Conservation (phyloP, 495 filamentous ascomycete species). For the Lasiosphaeria miniovina region DNA sequence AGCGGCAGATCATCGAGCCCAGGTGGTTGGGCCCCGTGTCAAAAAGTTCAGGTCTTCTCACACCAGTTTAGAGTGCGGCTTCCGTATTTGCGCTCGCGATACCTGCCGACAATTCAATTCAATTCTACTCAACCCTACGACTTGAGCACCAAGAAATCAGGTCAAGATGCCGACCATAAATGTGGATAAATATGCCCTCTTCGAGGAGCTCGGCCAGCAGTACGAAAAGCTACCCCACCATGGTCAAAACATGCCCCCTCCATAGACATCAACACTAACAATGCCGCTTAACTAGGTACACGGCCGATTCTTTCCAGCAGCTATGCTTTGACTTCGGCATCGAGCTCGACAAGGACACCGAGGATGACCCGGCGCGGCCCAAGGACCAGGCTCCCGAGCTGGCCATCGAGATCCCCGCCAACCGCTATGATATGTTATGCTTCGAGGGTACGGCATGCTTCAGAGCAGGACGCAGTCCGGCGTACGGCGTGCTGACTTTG, state of each 20-base stretch:
- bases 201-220: slow-evolving; percentile 85
- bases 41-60: slow-evolving; percentile 20
- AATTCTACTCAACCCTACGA: not conserved
- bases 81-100: slow-evolving; percentile 7
- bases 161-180: slow-evolving; percentile 80
- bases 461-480: too few species aligned
- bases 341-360: slow-evolving; percentile 94
- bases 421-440: slow-evolving; percentile 98
- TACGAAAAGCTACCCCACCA: slow-evolving; percentile 48
- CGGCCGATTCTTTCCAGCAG: slow-evolving; percentile 90
- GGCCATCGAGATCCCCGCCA: slow-evolving; percentile 98
- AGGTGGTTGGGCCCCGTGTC: slow-evolving; percentile 20
- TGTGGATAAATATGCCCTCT: slow-evolving; percentile 93
- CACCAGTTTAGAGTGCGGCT: slow-evolving; percentile 7
- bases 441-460: slow-evolving; percentile 62
- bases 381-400: slow-evolving; percentile 86
- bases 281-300: slow-evolving; percentile 56
- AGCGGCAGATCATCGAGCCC: not conserved
- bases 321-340: slow-evolving; percentile 99
- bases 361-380: slow-evolving; percentile 59
- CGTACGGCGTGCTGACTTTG: not conserved
- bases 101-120: slow-evolving; percentile 18
- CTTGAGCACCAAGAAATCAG: not conserved
- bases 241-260: not conserved
- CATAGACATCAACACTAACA: slow-evolving; percentile 5